Base-by-base conservation (phyloP, 495 filamentous ascomycete genomes). In the Penicillium turbatum region DNA sequence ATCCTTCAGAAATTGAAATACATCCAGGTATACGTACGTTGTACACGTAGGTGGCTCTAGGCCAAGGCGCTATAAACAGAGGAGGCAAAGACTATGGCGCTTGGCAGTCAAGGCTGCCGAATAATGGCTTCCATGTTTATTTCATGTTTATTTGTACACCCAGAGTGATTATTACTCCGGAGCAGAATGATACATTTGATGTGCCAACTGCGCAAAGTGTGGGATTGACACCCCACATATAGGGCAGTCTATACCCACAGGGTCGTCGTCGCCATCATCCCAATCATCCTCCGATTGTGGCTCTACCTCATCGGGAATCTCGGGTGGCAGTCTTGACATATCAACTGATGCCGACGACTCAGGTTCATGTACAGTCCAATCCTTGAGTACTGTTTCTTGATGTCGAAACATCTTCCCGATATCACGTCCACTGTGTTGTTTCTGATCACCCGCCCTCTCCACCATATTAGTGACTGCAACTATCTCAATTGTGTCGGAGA, bases 391-490 rank as follows among this genome's bases (percentile, higher is more conserved):
- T 15, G 79, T 76, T 30, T 86, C 84, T 61, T 92, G 87, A 45
- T 73, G 72, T 45, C 70, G 78, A 63, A 90, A 88, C 86, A 90
- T 89, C 50, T 67, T 71, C 3, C 74, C 76, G 55, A 90, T 89
- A 60, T 89, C 80, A 11, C 74, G 69, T 9, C 79, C 77, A 46
- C 64, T 73, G 51, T 68, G 72, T 45, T 75, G 77, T 52, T 77
- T 76, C 46, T 72, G 62, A 29, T 75, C 71, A 1, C 74, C 76
- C 2, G 80, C 83, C 16, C 75, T 78, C 53, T 85, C 80, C 2
- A 81, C 76, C 84, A 97, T 92, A 61, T 95, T 92, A 1, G 88
- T 87, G 2, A 90, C 90, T 17, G 88, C 90, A 12, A 97, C 69
- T n/a, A n/a, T n/a, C n/a, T n/a, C n/a, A n/a, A n/a, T n/a, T n/a